A percentile compares a stretch with the other conserved stretches of the same genome.
Evolutionary conservation across 2,329 filamentous ascomycete species (phyloP).

Genomic region (Bipolaris victoriae): DNA sequence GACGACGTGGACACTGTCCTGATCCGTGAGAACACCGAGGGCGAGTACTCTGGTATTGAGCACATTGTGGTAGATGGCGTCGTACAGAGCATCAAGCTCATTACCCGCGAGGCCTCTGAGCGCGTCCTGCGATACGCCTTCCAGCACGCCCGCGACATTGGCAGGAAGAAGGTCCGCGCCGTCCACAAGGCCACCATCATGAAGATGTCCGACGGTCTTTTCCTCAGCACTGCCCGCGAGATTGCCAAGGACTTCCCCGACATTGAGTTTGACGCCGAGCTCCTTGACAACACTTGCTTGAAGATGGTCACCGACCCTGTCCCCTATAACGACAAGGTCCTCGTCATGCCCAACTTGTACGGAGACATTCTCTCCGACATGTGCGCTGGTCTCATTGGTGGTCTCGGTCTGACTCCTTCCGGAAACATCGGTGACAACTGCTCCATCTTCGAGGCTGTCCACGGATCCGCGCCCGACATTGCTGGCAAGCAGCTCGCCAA

Average conservation of each 20-base stretch:
- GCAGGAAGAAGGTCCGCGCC: conserved; percentile 94
- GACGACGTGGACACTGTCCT: conserved; percentile 95
- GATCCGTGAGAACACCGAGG: conserved; percentile 99
- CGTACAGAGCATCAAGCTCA: conserved; percentile 99
- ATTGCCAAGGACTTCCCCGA: conserved; percentile 94
- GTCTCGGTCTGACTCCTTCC: conserved; percentile 94
- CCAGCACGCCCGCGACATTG: conserved; percentile 93
- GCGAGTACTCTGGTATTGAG: conserved; percentile 99
- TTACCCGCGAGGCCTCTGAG: conserved; percentile 93
- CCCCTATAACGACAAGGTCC: conserved; percentile 98
- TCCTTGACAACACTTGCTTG: conserved; percentile 98
- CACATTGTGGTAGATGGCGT: conserved; percentile 97
- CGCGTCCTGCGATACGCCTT: conserved; percentile 96
- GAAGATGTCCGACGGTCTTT: conserved; percentile 99
- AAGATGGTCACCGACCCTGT: conserved; percentile 97
- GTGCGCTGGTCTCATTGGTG: conserved; percentile 98
- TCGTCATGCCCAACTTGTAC: conserved; percentile 97
- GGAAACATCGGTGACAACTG: conserved; percentile 99
- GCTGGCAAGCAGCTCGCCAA: conserved; percentile 95
- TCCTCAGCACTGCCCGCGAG: conserved; percentile 84
- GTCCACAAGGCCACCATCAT: conserved; percentile 99
- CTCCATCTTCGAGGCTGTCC: conserved; percentile 99
- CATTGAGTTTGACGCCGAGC: conserved; percentile 96
- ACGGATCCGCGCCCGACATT: conserved; percentile 96
- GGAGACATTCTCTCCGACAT: conserved; percentile 99